Conservation (phyloP, 805 yeast species). For the Ogataea sp. region DNA sequence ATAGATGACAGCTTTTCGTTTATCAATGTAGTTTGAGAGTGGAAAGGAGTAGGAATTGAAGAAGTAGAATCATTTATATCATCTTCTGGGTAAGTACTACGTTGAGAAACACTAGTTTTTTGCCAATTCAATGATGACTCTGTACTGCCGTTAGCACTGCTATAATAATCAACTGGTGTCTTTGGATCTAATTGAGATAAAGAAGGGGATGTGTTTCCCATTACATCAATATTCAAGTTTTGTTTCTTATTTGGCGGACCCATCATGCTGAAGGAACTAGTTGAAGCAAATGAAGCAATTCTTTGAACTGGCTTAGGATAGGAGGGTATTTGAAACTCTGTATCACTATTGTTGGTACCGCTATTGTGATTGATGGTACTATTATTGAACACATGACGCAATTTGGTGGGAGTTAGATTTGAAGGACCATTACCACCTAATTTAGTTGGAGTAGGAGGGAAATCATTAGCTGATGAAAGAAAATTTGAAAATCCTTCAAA, state of each 20-base stretch:
- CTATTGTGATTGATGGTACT: not conserved
- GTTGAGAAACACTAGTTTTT: not conserved
- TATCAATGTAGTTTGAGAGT: slow-evolving; percentile 2
- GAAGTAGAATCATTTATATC: slow-evolving; percentile 5
- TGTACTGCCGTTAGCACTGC: no score
- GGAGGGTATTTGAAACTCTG: not conserved
- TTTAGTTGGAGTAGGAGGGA: slow-evolving; percentile 39
- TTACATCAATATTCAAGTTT: not conserved
- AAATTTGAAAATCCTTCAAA: slow-evolving; percentile 17
- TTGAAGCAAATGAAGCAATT: not conserved
- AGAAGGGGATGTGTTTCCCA: not conserved
- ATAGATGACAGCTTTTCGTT: slow-evolving; percentile 5
- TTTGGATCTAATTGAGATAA: slow-evolving; percentile 13
- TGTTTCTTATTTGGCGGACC: slow-evolving; percentile 3
- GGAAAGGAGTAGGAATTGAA: slow-evolving; percentile 6
- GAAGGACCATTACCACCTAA: no score
- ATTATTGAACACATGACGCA: not conserved
- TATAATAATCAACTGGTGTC: slow-evolving; percentile 20
- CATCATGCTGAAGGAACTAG: not conserved
- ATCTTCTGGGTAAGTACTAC: not conserved
- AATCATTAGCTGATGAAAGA: slow-evolving; percentile 13
- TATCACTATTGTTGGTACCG: no score
- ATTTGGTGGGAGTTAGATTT: not conserved
- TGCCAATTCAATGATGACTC: not conserved
- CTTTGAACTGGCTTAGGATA: not conserved